Evolutionary conservation across 108 stramenopile species (phyloP).

Genomic region (Skeletonema marinoi): DNA sequence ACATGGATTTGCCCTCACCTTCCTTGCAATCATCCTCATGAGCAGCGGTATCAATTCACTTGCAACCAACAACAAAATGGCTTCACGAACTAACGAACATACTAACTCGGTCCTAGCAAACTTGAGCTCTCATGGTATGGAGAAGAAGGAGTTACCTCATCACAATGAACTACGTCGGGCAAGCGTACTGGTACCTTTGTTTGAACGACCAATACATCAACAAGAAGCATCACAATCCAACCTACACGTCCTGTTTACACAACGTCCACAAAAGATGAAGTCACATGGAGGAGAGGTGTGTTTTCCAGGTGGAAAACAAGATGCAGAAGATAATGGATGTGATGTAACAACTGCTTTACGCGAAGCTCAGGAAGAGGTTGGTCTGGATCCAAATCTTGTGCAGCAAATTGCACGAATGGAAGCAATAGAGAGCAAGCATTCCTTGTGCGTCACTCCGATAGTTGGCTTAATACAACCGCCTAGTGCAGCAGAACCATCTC

Average conservation of each 20-base stretch:
- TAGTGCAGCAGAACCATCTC: conserved; percentile 32
- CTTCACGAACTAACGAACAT: not conserved
- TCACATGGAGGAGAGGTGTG: conserved; percentile 78
- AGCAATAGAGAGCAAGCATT: conserved; percentile 50
- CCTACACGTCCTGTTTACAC: conserved; percentile 62
- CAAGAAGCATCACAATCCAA: not conserved
- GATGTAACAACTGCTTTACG: conserved; percentile 65
- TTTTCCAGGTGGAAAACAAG: conserved; percentile 77
- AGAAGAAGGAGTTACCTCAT: conserved; percentile 28
- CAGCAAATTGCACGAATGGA: conserved; percentile 45
- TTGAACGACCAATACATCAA: conserved; percentile 13
- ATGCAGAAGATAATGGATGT: conserved; percentile 54
- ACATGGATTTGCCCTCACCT: not conserved
- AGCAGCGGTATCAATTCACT: not conserved
- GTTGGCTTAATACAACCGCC: conserved; percentile 44
- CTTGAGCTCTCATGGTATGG: conserved; percentile 22
- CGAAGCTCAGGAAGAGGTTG: conserved; percentile 75
- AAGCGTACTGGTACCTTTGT: conserved; percentile 47
- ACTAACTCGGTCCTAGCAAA: not conserved
- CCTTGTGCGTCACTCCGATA: conserved; percentile 70
- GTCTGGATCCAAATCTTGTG: conserved; percentile 44
- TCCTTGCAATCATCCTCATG: not conserved
- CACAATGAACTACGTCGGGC: conserved; percentile 30
- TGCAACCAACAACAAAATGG: not conserved
- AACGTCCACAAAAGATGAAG: conserved; percentile 47